Conservation (phyloP, 139 green algal species). For the Chlorella ohadii region DNA sequence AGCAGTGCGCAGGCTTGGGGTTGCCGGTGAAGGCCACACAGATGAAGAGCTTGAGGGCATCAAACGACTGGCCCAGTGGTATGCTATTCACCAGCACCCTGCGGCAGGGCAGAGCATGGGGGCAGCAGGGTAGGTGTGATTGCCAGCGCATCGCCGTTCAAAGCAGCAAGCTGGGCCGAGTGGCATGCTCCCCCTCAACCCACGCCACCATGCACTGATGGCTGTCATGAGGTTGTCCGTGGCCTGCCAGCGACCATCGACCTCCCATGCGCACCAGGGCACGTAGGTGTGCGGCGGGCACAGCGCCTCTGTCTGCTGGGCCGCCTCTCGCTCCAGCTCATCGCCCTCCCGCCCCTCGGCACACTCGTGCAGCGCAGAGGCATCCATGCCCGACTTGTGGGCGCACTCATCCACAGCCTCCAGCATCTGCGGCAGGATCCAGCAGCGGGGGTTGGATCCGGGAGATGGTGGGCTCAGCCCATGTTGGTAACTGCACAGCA, state of each 20-base stretch:
- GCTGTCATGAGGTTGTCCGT: too few species aligned
- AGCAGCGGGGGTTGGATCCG: too few species aligned
- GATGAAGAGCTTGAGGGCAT: constrained; percentile 38
- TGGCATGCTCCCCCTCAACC: too few species aligned
- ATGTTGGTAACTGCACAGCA: too few species aligned
- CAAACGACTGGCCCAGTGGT: constrained; percentile 27
- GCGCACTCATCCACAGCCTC: constrained; percentile 34
- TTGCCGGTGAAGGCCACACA: constrained; percentile 41
- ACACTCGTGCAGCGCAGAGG: constrained; percentile 27
- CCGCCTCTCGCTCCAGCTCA: constrained; percentile 33
- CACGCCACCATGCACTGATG: too few species aligned
- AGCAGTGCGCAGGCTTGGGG: constrained; percentile 15
- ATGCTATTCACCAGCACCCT: constrained; percentile 54
- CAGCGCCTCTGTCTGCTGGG: constrained; percentile 36
- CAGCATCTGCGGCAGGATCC: background rate
- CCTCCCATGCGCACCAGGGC: background rate
- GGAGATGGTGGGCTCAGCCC: too few species aligned
- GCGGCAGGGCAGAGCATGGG: background rate
- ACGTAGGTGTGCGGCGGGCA: constrained; percentile 36
- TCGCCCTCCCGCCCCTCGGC: constrained; percentile 28
- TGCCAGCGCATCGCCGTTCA: too few species aligned
- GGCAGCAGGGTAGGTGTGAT: too few species aligned
- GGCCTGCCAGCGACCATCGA: too few species aligned
- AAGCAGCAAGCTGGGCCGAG: too few species aligned
- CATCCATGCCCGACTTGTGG: constrained; percentile 11